phyloP scores from a whole-genome alignment of 1,284 basidiomycete species.

The Kalmanozyma brasiliensis region DNA sequence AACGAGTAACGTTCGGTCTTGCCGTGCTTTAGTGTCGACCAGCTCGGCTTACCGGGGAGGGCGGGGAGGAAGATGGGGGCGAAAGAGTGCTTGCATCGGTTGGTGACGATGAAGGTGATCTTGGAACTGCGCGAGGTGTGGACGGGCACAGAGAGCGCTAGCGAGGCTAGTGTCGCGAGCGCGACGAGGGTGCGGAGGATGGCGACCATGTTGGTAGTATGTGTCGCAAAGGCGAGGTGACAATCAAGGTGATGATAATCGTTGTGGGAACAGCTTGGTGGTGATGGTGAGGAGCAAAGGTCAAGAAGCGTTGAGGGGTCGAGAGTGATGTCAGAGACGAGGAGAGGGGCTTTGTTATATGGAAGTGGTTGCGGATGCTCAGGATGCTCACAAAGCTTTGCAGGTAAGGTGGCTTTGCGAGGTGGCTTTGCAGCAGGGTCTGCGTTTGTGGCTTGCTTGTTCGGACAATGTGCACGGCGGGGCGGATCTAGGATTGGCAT shows the following conservation, averaged over 20 bases:
- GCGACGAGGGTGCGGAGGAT: constrained; percentile 26
- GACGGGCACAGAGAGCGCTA: constrained; percentile 16
- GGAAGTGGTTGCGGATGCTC: too few species aligned
- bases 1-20: constrained; percentile 30
- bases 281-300: too few species aligned
- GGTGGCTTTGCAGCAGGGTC: too few species aligned
- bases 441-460: too few species aligned
- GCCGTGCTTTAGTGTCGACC: constrained; percentile 28
- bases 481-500: too few species aligned
- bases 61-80: constrained; percentile 43
- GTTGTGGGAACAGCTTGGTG: not conserved
- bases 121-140: constrained; percentile 33
- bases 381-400: too few species aligned
- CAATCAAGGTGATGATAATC: not conserved
- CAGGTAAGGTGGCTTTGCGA: too few species aligned
- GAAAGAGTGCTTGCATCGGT: constrained; percentile 47
- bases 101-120: constrained; percentile 42
- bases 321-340: too few species aligned
- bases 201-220: constrained; percentile 27
- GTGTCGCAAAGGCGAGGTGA: not conserved
- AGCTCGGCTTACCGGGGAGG: constrained; percentile 33
- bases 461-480: too few species aligned
- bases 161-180: constrained; percentile 16
- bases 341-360: too few species aligned
- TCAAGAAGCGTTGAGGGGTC: too few species aligned